Conservation (phyloP, 805 yeast genomes). For the Vanderwaltozyma polyspora region DNA sequence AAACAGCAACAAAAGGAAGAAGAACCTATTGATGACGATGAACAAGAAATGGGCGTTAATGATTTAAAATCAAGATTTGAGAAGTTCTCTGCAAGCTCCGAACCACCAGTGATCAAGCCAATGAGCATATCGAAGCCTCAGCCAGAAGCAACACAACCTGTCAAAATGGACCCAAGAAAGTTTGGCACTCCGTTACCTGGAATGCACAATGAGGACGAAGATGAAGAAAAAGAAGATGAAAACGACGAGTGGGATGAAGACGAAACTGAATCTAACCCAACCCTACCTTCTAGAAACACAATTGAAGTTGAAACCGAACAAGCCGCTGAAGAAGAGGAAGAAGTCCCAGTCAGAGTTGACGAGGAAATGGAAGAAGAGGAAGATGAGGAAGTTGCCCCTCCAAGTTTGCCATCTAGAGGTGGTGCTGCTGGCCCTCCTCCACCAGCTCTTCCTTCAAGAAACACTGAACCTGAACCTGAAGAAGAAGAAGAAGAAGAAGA, state of each 20-base stretch:
- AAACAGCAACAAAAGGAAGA: constrained; percentile 1
- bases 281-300: constrained; percentile 8
- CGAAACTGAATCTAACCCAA: constrained; percentile 9
- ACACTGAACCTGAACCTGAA: constrained; percentile 11
- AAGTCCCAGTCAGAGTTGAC: constrained; percentile 1
- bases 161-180: constrained; percentile 12
- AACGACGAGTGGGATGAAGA: constrained; percentile 19
- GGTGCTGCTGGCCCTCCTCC: too few relatives aligned
- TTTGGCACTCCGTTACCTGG: constrained; percentile 27
- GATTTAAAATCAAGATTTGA: constrained; percentile 31
- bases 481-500: constrained; percentile 18
- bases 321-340: constrained; percentile 1
- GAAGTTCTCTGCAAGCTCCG: constrained; percentile 16
- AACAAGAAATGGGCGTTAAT: constrained; percentile 21
- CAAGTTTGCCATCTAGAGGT: constrained; percentile 18
- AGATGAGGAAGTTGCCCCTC: constrained; percentile 19
- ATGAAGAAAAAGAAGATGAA: constrained; percentile 15
- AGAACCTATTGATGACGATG: constrained; percentile 15
- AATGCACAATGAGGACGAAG: constrained; percentile 18
- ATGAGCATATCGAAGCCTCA: constrained; percentile 14
- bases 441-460: constrained; percentile 17
- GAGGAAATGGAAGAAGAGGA: constrained; percentile 9
- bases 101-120: constrained; percentile 23
- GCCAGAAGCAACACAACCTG: constrained; percentile 7
- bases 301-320: constrained; percentile 3